Evolutionary conservation across 805 yeast species (phyloP), one percentile per base, ranked within the genome.

Genomic region (Wickerhamiella spandovensis): DNA sequence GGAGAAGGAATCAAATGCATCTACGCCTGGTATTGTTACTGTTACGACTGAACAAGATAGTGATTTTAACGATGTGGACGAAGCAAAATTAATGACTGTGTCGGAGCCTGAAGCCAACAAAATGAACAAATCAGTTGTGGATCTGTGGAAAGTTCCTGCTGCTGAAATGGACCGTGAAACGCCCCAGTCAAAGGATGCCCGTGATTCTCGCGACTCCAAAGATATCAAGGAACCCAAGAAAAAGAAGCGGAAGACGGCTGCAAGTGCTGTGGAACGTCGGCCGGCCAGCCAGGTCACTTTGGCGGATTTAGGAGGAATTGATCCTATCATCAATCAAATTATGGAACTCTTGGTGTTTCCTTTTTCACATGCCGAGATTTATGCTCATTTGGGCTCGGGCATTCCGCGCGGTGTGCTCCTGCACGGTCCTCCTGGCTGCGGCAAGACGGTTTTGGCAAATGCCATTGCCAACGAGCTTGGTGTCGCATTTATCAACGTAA

Each of bases 351-450:
- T 92, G 1, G 96, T 95, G 1, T 72, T 90, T 69, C 98, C 98
- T 1, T 81, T 92, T 30, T 67, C 84, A 20, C 97, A 92, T 60
- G 97, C 97, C 0, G 98, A 92, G 64, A 84, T 92, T 1, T 92
- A 86, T 62, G 56, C 71, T 22, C 74, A 89, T 7, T 82, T 95
- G 0, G 97, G 97, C 23, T 89, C 89, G 13, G 95, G 87, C 57
- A 97, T 97, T 17, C 95, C 97, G 18, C 73, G 96, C 23, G 97
- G 97, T 43, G 84, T 92, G 0, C 65, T 92, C 28, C 67, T 92
- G n/a, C 95, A 89, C 65, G 98, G 98, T 0, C 98, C 98, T 0
- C 98, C 97, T 1, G 98, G 98, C 15, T 92, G 98, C 71, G 98
- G 98, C 64, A 92, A 92, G 61, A 92, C 98, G 0, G 82, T 95